Evolutionary conservation across 768 basidiomycete species (phyloP).

Genomic region (Auricularia cornea): DNA sequence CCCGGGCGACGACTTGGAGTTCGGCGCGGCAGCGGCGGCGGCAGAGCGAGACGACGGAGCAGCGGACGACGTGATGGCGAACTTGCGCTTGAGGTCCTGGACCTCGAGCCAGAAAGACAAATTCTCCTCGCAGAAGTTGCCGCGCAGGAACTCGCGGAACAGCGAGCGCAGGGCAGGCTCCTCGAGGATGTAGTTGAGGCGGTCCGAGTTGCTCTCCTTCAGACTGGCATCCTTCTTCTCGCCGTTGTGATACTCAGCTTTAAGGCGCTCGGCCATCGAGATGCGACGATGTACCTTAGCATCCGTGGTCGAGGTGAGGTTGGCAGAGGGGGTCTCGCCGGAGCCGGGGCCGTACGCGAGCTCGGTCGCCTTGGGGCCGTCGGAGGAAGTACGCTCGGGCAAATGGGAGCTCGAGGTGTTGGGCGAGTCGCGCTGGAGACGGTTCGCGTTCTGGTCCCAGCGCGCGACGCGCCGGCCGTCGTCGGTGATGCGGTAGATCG

Average conservation of each 20-base stretch:
- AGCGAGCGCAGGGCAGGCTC: slow-evolving; percentile 80
- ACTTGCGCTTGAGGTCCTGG: slow-evolving; percentile 92
- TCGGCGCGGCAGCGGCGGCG: slow-evolving; percentile 42
- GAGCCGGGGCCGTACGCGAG: slow-evolving; percentile 7
- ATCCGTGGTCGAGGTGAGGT: slow-evolving; percentile 41
- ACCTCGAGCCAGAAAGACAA: slow-evolving; percentile 96
- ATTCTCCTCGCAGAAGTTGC: slow-evolving; percentile 98
- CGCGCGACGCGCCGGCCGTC: slow-evolving; percentile 80
- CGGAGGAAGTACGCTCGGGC: background rate
- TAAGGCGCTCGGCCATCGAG: slow-evolving; percentile 68
- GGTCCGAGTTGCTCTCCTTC: slow-evolving; percentile 89
- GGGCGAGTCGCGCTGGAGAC: slow-evolving; percentile 39
- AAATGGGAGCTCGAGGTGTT: slow-evolving; percentile 37
- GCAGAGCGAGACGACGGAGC: slow-evolving; percentile 36
- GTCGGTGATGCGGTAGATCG: slow-evolving; percentile 89
- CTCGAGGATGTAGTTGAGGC: slow-evolving; percentile 84
- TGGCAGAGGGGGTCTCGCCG: slow-evolving; percentile 29
- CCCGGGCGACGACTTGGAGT: slow-evolving; percentile 43
- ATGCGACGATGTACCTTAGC: slow-evolving; percentile 72
- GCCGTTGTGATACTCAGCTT: slow-evolving; percentile 42
- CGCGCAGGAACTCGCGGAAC: slow-evolving; percentile 90
- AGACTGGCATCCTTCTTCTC: slow-evolving; percentile 38
- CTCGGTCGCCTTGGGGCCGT: slow-evolving; percentile 5
- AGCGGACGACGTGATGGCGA: slow-evolving; percentile 90
- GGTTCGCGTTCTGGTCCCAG: slow-evolving; percentile 49